phyloP scores from a whole-genome alignment of 805 yeast species.

The Phaffomyces thermotolerans region DNA sequence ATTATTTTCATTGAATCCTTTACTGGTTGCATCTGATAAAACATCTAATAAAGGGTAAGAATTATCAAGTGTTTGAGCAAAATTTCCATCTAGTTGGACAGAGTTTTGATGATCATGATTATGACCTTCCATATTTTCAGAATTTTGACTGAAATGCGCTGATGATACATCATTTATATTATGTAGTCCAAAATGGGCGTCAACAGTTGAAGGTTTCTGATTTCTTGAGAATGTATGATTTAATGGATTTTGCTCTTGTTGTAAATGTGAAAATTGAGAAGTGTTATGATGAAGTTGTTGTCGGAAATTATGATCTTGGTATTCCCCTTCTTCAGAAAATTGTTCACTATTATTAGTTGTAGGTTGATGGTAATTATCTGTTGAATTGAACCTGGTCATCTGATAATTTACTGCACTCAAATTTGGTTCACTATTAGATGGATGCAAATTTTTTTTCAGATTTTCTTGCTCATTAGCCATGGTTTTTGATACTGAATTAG shows the following conservation, averaged over 20 bases:
- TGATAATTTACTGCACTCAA: not conserved
- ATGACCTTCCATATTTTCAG: not conserved
- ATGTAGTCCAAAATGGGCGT: not conserved
- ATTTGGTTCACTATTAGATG: constrained; percentile 3
- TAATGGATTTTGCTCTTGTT: not conserved
- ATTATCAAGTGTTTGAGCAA: not conserved
- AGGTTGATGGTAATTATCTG: not conserved
- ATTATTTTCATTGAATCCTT: constrained; percentile 18
- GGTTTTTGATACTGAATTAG: constrained; percentile 4
- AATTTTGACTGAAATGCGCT: no score
- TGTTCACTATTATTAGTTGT: not conserved
- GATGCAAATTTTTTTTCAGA: not conserved
- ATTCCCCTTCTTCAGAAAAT: not conserved
- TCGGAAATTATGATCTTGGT: constrained; percentile 2
- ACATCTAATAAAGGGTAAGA: constrained; percentile 15
- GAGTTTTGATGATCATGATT: not conserved
- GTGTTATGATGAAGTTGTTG: constrained; percentile 2
- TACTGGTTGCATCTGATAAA: constrained; percentile 20
- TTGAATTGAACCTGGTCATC: not conserved
- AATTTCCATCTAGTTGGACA: not conserved
- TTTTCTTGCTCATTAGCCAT: not conserved
- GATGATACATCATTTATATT: no score
- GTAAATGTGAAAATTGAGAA: not conserved
- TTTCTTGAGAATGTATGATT: not conserved
- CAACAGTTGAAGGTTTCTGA: not conserved